phyloP scores from a whole-genome alignment of 2,329 filamentous ascomycete species.

The Cytospora mali region DNA sequence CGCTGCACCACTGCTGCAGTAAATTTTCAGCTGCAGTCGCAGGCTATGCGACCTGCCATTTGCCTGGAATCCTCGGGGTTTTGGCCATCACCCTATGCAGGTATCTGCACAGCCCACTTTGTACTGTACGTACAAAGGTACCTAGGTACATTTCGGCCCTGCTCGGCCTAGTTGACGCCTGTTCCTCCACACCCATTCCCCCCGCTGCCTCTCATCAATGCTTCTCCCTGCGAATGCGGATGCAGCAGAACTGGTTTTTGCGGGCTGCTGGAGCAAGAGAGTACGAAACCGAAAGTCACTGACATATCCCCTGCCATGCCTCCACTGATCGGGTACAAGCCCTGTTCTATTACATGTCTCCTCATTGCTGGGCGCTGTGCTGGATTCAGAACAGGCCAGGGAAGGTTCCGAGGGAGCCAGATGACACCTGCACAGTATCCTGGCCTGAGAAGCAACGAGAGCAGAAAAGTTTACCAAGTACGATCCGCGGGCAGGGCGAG shows the following conservation, averaged over 20 bases:
- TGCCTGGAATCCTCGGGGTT: conserved; percentile 35
- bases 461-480: not conserved
- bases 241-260: conserved; percentile 10
- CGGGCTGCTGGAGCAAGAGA: conserved; percentile 12
- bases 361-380: conserved; percentile 1
- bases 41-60: conserved; percentile 33
- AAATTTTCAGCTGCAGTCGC: conserved; percentile 41
- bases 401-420: conserved; percentile 14
- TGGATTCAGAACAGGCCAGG: conserved; percentile 7
- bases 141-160: conserved; percentile 31
- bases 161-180: conserved; percentile 21
- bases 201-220: not conserved
- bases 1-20: conserved; percentile 35
- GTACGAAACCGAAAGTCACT: conserved; percentile 11
- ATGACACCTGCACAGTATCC: conserved; percentile 5
- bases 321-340: conserved; percentile 6
- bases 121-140: conserved; percentile 26
- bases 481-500: conserved; percentile 26
- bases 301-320: conserved; percentile 1
- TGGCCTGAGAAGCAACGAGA: conserved; percentile 12
- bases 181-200: conserved; percentile 5
- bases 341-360: conserved; percentile 10
- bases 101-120: conserved; percentile 40
- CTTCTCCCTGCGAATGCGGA: conserved; percentile 8
- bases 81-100: conserved; percentile 40